Percentiles rank a stretch among this genome's conserved stretches.
Evolutionary conservation across 2,329 filamentous ascomycete species (phyloP).

Genomic region (Aureobasidium sp.): DNA sequence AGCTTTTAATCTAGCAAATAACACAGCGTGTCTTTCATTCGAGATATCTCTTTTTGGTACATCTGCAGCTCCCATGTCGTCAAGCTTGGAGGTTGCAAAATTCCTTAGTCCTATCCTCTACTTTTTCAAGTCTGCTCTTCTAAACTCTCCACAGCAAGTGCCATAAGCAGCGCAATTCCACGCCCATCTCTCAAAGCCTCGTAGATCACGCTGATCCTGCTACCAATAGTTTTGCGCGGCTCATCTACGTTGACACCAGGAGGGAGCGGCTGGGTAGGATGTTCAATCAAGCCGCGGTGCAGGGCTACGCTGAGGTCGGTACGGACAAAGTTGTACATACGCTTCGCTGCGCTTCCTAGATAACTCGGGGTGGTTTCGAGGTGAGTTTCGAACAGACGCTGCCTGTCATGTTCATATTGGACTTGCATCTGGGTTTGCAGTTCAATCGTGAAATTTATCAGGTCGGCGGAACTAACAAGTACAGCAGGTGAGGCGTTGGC

Average conservation of each 20-base stretch:
- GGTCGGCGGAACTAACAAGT: not conserved
- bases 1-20: not conserved
- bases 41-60: not conserved
- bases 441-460: not conserved
- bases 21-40: too few relatives aligned
- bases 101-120: not conserved
- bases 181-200: slow-evolving; percentile 22
- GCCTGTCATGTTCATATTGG: not conserved
- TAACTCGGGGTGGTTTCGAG: not conserved
- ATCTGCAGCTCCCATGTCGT: not conserved
- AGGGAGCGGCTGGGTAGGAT: slow-evolving; percentile 19
- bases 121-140: not conserved
- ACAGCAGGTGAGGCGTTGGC: not conserved
- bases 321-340: slow-evolving; percentile 22
- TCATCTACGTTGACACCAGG: not conserved
- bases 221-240: slow-evolving; percentile 20
- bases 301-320: slow-evolving; percentile 19
- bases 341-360: slow-evolving; percentile 20
- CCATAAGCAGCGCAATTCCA: slow-evolving; percentile 18
- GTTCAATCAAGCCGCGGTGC: slow-evolving; percentile 23
- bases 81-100: not conserved
- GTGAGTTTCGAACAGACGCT: not conserved
- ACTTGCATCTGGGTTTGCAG: not conserved
- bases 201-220: slow-evolving; percentile 22
- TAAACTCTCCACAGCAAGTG: not conserved